Conservation (phyloP, 768 basidiomycete genomes). For the Auricularia heimuer region DNA sequence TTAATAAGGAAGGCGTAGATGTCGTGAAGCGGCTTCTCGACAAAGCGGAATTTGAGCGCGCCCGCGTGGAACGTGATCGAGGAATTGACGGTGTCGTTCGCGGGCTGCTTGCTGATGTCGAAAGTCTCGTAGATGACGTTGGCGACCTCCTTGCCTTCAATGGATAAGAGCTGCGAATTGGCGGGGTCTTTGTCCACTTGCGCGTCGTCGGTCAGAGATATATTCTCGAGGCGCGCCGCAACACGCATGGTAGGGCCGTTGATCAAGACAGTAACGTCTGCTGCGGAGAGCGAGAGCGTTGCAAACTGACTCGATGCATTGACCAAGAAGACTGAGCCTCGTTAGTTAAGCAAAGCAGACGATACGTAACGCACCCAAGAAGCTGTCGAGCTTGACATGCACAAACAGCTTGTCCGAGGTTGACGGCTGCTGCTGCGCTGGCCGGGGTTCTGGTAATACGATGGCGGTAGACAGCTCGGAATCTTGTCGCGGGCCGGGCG, state of each 20-base stretch:
- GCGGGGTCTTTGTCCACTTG: constrained; percentile 40
- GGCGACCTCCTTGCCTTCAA: constrained; percentile 89
- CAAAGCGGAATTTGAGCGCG: constrained; percentile 80
- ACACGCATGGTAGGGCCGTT: constrained; percentile 65
- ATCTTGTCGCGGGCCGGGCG: not conserved
- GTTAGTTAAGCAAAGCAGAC: constrained; percentile 3
- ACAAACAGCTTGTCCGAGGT: constrained; percentile 45
- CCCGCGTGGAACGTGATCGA: constrained; percentile 74
- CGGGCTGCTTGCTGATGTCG: constrained; percentile 56
- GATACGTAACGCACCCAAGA: constrained; percentile 47
- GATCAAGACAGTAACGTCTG: constrained; percentile 71
- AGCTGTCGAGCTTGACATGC: constrained; percentile 70
- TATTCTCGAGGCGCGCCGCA: constrained; percentile 70
- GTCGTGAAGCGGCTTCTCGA: constrained; percentile 84
- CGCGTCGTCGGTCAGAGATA: constrained; percentile 73
- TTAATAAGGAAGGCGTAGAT: constrained; percentile 76
- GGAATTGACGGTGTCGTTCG: constrained; percentile 74
- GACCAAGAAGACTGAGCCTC: constrained; percentile 56
- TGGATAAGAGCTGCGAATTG: constrained; percentile 82
- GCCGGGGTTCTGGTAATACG: constrained; percentile 1
- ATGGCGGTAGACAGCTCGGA: not conserved
- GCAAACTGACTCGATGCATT: constrained; percentile 64
- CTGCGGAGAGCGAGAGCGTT: constrained; percentile 83
- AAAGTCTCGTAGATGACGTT: constrained; percentile 91
- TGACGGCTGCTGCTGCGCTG: constrained; percentile 4